Evolutionary conservation across 345 rosid genomes (phyloP).

Genomic region (Gossypium herbaceum): DNA sequence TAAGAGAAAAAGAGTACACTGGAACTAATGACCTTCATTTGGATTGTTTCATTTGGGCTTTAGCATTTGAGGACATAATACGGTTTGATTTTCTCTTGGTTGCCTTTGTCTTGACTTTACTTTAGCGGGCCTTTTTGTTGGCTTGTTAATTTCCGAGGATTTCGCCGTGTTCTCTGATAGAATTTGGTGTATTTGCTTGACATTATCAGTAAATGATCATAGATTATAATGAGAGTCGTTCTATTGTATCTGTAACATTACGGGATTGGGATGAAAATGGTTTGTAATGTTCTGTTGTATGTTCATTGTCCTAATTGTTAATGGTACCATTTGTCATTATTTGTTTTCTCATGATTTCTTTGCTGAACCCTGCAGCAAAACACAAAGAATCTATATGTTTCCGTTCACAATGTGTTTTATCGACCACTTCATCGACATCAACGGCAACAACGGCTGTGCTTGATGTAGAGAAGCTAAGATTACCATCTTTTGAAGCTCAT

Average conservation of each 20-base stretch:
- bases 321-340: background rate
- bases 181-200: too few relatives aligned
- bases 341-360: slow-evolving; percentile 16
- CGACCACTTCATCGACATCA: slow-evolving; percentile 46
- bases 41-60: background rate
- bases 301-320: background rate
- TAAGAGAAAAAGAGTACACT: background rate
- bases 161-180: too few relatives aligned
- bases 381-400: slow-evolving; percentile 43
- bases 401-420: slow-evolving; percentile 62
- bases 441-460: slow-evolving; percentile 41
- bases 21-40: background rate
- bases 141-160: too few relatives aligned
- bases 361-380: slow-evolving; percentile 51
- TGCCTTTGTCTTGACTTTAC: too few relatives aligned
- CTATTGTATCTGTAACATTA: too few relatives aligned
- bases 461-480: slow-evolving; percentile 75
- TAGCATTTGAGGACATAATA: background rate
- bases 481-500: slow-evolving; percentile 62
- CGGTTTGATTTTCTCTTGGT: too few relatives aligned
- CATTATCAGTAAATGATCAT: too few relatives aligned
- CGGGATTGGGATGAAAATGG: background rate
- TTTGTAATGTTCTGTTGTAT: slow-evolving; percentile 10
- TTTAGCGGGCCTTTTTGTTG: too few relatives aligned
- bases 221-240: too few relatives aligned